These are phyloP conservation scores for Leccinum truebloodii DNA, from an alignment of 768 basidiomycete species.

Conservation along the genomic window DNA sequence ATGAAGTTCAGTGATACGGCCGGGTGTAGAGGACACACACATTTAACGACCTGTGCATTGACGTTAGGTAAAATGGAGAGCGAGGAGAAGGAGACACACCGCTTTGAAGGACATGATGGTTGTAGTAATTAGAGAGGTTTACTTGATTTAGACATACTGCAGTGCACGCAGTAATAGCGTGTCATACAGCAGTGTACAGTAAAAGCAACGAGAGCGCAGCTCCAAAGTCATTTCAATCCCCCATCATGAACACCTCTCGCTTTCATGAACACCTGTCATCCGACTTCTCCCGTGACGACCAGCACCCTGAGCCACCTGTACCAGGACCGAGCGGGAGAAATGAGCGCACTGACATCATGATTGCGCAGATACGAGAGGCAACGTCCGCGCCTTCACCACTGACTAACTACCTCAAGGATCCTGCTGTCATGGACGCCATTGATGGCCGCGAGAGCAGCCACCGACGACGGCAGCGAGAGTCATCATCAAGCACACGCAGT, in stretches of 20 bases:
- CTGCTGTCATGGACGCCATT: conserved; percentile 38
- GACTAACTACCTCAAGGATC: conserved; percentile 45
- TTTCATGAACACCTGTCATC: conserved; percentile 34
- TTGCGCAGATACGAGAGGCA: conserved; percentile 44
- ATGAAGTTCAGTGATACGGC: conserved; percentile 22
- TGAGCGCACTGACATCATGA: conserved; percentile 32
- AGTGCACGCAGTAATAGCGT: too few species aligned
- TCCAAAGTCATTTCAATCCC: conserved; percentile 1
- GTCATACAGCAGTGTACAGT: conserved; percentile 12
- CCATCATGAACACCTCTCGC: conserved; percentile 30
- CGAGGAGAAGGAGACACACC: conserved; percentile 42
- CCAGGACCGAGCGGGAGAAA: neutral
- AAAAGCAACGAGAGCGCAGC: conserved; percentile 14
- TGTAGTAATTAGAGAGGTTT: neutral
- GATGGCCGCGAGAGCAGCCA: conserved; percentile 33
- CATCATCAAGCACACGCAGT: conserved; percentile 41
- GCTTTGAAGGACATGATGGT: conserved; percentile 70
- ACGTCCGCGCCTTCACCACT: conserved; percentile 47
- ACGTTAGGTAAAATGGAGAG: neutral
- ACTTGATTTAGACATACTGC: too few species aligned
- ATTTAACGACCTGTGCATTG: conserved; percentile 55
- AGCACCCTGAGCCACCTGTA: conserved; percentile 10
- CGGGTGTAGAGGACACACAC: conserved; percentile 34
- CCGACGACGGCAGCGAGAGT: conserved; percentile 30
- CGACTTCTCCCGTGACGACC: conserved; percentile 16